Percentiles rank a stretch among this genome's conserved stretches.
Evolutionary conservation across 352 stramenopile species (phyloP).

Genomic region (Globisporangium megalacanthum): DNA sequence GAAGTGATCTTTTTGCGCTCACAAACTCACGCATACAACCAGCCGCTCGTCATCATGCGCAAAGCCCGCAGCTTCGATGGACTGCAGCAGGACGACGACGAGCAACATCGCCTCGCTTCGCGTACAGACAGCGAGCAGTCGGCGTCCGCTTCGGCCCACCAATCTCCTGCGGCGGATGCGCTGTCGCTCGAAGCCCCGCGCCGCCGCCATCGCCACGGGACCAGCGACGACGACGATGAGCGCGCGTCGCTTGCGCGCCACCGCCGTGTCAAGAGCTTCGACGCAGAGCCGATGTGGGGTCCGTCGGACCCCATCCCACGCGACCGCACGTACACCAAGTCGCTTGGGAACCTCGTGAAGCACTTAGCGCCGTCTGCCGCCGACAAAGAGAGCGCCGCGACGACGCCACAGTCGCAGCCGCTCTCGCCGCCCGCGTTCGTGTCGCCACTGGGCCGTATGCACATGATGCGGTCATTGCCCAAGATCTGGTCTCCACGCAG

Average conservation of each 20-base stretch:
- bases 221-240: constrained; percentile 24
- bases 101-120: background rate
- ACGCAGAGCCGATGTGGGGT: constrained; percentile 23
- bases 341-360: constrained; percentile 72
- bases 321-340: constrained; percentile 72
- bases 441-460: constrained; percentile 43
- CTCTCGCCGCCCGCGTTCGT: constrained; percentile 28
- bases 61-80: constrained; percentile 45
- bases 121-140: background rate
- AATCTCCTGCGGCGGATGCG: constrained; percentile 22
- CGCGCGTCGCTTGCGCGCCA: constrained; percentile 13
- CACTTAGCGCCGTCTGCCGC: constrained; percentile 49
- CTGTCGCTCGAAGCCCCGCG: constrained; percentile 39
- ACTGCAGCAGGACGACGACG: constrained; percentile 19
- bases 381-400: constrained; percentile 14
- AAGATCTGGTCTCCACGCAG: constrained; percentile 73
- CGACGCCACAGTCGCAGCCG: constrained; percentile 7
- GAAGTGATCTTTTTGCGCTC: background rate
- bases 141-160: constrained; percentile 12
- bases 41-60: constrained; percentile 8
- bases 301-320: constrained; percentile 25
- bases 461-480: constrained; percentile 37
- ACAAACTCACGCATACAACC: background rate
- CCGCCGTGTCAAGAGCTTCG: constrained; percentile 52
- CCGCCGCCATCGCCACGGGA: background rate